Evolutionary conservation across 805 yeast species (phyloP).

Genomic region (Metschnikowia dekortorum): DNA sequence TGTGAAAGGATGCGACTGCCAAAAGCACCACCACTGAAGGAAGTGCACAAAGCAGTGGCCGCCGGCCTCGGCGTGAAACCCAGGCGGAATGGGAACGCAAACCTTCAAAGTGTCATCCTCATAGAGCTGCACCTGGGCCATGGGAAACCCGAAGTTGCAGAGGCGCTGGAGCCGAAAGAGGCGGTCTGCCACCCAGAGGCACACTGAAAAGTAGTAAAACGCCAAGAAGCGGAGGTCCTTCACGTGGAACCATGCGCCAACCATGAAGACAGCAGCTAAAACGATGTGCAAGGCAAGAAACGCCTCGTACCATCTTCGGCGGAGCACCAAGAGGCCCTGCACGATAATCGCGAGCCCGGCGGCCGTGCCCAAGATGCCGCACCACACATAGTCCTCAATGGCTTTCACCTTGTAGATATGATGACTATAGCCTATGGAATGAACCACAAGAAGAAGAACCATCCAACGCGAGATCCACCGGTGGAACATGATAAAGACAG

Average conservation of each 20-base stretch:
- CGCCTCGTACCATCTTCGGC: slow-evolving; percentile 45
- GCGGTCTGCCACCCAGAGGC: slow-evolving; percentile 29
- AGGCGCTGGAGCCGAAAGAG: slow-evolving; percentile 52
- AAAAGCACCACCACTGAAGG: slow-evolving; percentile 41
- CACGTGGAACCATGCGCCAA: slow-evolving; percentile 46
- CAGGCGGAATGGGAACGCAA: slow-evolving; percentile 45
- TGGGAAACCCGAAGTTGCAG: slow-evolving; percentile 54
- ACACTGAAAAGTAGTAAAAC: slow-evolving; percentile 13
- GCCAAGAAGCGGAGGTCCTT: slow-evolving; percentile 28
- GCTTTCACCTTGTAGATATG: slow-evolving; percentile 2
- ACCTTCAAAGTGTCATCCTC: slow-evolving; percentile 48
- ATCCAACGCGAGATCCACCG: slow-evolving; percentile 51
- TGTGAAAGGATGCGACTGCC: slow-evolving; percentile 72
- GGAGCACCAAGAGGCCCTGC: slow-evolving; percentile 43
- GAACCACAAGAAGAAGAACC: slow-evolving; percentile 40
- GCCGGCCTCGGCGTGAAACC: slow-evolving; percentile 57
- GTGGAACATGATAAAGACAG: slow-evolving; percentile 55
- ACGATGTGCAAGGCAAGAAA: slow-evolving; percentile 32
- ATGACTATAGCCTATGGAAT: slow-evolving; percentile 22
- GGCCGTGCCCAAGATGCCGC: slow-evolving; percentile 38
- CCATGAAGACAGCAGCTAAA: slow-evolving; percentile 39
- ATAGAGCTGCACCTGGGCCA: slow-evolving; percentile 41
- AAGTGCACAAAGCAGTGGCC: slow-evolving; percentile 58
- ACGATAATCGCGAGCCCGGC: slow-evolving; percentile 44
- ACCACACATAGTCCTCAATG: slow-evolving; percentile 18